A percentile compares a stretch with the other conserved stretches of the same genome.
Evolutionary conservation across 257 asterid genomes (phyloP).

Genomic region (Nicotiana otophora): DNA sequence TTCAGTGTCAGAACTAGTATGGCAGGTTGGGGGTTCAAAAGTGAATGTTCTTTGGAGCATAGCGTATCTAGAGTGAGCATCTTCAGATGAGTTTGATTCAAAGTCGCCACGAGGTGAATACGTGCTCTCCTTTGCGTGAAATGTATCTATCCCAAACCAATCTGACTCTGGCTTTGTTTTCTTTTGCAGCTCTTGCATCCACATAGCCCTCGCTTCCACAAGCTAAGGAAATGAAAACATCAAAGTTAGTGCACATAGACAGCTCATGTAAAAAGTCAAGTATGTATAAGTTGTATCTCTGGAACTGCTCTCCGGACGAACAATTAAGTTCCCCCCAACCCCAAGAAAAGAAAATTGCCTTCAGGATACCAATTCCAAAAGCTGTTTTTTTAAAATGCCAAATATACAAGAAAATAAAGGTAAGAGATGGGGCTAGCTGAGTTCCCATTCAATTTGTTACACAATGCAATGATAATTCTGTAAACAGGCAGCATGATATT

Average conservation of each 20-base stretch:
- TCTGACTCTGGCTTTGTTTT: slow-evolving; percentile 53
- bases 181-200: slow-evolving; percentile 94
- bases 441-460: background rate
- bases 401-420: too few relatives aligned
- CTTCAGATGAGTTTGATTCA: slow-evolving; percentile 34
- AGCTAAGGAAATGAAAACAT: slow-evolving; percentile 36
- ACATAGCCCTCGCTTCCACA: slow-evolving; percentile 71
- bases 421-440: background rate
- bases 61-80: slow-evolving; percentile 23
- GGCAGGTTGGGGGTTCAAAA: slow-evolving; percentile 32
- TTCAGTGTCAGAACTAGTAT: slow-evolving; percentile 31
- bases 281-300: background rate
- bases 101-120: slow-evolving; percentile 40
- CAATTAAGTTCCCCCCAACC: background rate
- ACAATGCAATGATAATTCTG: background rate
- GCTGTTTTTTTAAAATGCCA: too few relatives aligned
- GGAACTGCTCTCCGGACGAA: background rate
- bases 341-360: background rate
- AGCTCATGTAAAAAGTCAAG: background rate
- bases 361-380: background rate
- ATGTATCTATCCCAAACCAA: slow-evolving; percentile 48
- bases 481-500: background rate
- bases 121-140: slow-evolving; percentile 33
- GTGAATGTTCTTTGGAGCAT: slow-evolving; percentile 27
- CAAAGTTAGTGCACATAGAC: background rate